Percentiles rank a stretch among this genome's conserved stretches.
These are phyloP conservation scores for Persicaria maculosa DNA, from an alignment of 148 eudicot genomes.

Conservation along the genomic window DNA sequence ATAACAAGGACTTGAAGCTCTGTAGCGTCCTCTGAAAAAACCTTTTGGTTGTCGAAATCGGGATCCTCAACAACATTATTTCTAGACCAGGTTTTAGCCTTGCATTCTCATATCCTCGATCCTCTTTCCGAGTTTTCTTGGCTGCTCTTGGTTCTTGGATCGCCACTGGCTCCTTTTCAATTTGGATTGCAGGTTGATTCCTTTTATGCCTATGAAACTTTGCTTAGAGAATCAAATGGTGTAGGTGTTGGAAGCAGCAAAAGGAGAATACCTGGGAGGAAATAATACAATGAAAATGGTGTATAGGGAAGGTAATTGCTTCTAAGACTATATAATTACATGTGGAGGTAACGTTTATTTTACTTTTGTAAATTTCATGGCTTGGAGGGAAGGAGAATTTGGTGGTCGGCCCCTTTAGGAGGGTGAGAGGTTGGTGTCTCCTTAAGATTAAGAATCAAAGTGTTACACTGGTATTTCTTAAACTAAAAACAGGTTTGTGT, in stretches of 20 bases:
- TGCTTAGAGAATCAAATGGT: background rate
- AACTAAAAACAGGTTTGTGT: too few species aligned
- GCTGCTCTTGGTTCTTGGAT: background rate
- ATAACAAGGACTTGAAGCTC: slow-evolving; percentile 41
- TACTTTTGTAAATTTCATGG: slow-evolving; percentile 18
- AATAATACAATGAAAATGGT: too few species aligned
- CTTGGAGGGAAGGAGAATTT: slow-evolving; percentile 17
- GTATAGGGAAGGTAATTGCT: background rate
- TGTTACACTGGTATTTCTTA: too few species aligned
- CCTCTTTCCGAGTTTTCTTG: background rate
- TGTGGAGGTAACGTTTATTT: slow-evolving; percentile 15
- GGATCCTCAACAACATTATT: slow-evolving; percentile 35
- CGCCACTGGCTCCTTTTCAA: background rate
- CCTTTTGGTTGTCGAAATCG: slow-evolving; percentile 50
- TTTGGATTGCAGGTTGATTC: background rate
- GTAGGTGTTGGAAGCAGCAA: background rate
- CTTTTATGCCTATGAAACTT: background rate
- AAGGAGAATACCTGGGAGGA: background rate
- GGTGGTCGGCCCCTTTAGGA: slow-evolving; percentile 33
- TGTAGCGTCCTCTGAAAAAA: slow-evolving; percentile 41
- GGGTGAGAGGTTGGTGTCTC: slow-evolving; percentile 16
- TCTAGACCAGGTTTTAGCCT: background rate
- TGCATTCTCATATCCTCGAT: too few species aligned
- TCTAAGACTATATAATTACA: background rate
- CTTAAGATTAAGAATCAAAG: too few species aligned